Conservation (phyloP, 179 eudicot genomes). For the Amaranthus tricolor region DNA sequence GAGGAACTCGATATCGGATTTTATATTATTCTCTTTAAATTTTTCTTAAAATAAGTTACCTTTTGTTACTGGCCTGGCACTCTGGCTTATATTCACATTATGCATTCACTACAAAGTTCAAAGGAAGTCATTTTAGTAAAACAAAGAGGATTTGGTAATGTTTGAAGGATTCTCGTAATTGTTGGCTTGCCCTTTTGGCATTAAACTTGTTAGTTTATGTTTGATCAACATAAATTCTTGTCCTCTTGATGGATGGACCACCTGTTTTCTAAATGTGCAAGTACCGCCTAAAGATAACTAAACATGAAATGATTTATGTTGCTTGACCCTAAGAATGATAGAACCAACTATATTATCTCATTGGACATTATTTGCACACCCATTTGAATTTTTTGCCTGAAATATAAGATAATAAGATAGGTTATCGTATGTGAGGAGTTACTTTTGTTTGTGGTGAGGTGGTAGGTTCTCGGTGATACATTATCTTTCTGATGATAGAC, state of each 20-base stretch:
- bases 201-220: not conserved
- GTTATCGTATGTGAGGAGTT: not conserved
- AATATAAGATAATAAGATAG: not conserved
- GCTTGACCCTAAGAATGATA: not conserved
- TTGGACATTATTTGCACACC: not conserved
- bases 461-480: not conserved
- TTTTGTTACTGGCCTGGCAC: not conserved
- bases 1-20: not conserved
- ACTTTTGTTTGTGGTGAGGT: not conserved
- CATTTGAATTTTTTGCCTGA: not conserved
- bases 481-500: not conserved
- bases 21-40: not conserved
- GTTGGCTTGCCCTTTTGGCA: not conserved
- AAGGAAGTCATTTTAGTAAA: not conserved
- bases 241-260: not conserved
- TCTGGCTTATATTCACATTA: not conserved
- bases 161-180: not conserved
- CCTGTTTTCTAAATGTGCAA: not conserved
- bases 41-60: not conserved
- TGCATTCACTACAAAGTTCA: not conserved
- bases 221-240: not conserved
- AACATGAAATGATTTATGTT: not conserved
- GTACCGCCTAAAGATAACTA: not conserved
- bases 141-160: not conserved
- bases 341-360: not conserved